Evolutionary conservation across 2,329 filamentous ascomycete species (phyloP).

Genomic region (Karstenula rhodostoma): DNA sequence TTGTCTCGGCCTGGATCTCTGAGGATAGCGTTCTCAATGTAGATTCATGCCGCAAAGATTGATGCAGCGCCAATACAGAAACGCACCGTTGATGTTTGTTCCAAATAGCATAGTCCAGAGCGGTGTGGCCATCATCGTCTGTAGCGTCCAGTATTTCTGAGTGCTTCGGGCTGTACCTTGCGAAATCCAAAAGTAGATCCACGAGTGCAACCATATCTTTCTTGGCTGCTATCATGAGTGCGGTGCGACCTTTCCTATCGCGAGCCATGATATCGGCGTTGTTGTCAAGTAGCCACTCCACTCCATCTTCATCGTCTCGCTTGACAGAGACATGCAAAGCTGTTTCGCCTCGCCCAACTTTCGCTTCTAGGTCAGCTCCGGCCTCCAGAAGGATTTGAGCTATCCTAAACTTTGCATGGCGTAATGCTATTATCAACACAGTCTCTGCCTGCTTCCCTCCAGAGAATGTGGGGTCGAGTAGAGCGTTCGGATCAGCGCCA

Average conservation of each 20-base stretch:
- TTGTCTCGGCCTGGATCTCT: neutral
- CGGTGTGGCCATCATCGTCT: neutral
- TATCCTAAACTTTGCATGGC: neutral
- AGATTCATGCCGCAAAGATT: neutral
- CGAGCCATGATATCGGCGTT: neutral
- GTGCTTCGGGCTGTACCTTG: neutral
- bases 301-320: neutral
- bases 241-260: conserved; percentile 3
- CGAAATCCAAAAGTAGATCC: neutral
- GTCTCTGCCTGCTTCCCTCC: neutral
- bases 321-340: neutral
- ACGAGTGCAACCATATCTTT: neutral
- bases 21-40: neutral
- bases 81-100: neutral
- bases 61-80: neutral
- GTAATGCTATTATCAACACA: neutral
- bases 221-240: conserved; percentile 1
- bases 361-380: neutral
- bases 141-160: neutral
- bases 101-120: neutral
- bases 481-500: neutral
- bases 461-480: neutral
- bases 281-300: neutral
- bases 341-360: neutral
- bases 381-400: neutral